A percentile compares a stretch with the other conserved stretches of the same genome.
Evolutionary conservation across 768 basidiomycete genomes (phyloP).

Genomic region (Mycena sanguinolenta): DNA sequence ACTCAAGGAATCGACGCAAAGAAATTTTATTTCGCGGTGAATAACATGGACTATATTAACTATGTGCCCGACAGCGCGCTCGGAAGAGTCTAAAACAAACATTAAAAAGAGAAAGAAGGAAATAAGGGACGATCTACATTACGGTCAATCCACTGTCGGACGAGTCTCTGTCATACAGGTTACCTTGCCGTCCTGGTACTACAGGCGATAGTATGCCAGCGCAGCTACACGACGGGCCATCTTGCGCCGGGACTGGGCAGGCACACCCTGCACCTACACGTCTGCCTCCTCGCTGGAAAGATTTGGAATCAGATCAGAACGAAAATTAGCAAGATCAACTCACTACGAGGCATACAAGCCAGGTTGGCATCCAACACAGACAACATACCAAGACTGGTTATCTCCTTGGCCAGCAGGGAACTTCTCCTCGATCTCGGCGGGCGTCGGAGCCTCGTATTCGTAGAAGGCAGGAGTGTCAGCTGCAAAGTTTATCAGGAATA

Average conservation of each 20-base stretch:
- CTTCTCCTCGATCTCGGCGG: not conserved
- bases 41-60: too few relatives aligned
- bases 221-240: not conserved
- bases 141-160: too few relatives aligned
- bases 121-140: too few relatives aligned
- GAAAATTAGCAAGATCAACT: not conserved
- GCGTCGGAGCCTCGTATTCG: not conserved
- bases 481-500: not conserved
- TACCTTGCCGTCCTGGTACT: too few relatives aligned
- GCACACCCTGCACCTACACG: not conserved
- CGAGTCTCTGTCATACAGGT: not conserved
- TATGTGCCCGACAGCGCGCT: too few relatives aligned
- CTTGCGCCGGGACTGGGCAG: not conserved
- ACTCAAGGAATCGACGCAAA: too few relatives aligned
- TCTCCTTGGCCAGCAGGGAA: conserved; percentile 7
- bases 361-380: not conserved
- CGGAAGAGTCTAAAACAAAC: too few relatives aligned
- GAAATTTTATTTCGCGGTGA: too few relatives aligned
- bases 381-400: conserved; percentile 1
- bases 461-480: not conserved
- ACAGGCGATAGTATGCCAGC: not conserved
- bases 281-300: not conserved
- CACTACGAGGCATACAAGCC: conserved; percentile 5
- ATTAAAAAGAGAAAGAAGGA: too few relatives aligned
- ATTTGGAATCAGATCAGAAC: too few relatives aligned